Percentiles rank a stretch among this genome's conserved stretches.
phyloP scores from a whole-genome alignment of 371 early-diverging fungal genomes.

The Mucor sp. region DNA sequence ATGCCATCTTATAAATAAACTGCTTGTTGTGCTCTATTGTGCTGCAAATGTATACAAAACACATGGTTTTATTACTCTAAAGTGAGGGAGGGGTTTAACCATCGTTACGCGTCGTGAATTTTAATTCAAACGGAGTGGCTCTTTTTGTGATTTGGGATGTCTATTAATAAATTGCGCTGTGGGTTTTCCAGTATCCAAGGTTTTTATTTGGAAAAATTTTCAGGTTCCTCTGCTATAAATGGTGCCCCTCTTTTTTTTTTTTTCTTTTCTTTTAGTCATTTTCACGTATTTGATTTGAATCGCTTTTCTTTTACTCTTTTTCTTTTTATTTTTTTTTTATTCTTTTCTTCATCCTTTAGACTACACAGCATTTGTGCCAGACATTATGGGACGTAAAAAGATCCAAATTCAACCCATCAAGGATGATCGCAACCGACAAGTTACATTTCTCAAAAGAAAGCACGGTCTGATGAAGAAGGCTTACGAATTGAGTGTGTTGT shows the following conservation, averaged over 20 bases:
- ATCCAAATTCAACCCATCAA: slow-evolving; percentile 94
- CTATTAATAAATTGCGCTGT: not conserved
- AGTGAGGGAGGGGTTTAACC: not conserved
- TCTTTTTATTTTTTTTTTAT: not conserved
- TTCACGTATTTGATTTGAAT: not conserved
- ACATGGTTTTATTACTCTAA: not conserved
- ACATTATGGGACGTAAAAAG: slow-evolving; percentile 92
- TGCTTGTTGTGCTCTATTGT: not conserved
- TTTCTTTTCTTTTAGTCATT: not conserved
- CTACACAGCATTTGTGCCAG: not conserved
- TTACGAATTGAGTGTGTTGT: slow-evolving; percentile 95
- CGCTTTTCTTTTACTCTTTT: not conserved
- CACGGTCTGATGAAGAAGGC: slow-evolving; percentile 99
- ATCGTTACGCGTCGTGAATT: not conserved
- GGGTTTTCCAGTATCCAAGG: not conserved
- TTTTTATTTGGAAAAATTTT: not conserved
- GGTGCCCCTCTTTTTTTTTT: not conserved
- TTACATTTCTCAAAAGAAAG: slow-evolving; percentile 97
- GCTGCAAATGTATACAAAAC: slow-evolving; percentile 1
- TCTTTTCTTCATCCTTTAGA: no score
- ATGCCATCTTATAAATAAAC: not conserved
- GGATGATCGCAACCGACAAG: slow-evolving; percentile 93
- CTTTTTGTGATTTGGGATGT: not conserved
- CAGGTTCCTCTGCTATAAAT: not conserved
- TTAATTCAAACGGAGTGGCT: not conserved